A percentile compares a stretch with the other conserved stretches of the same genome.
phyloP scores from a whole-genome alignment of 1,284 basidiomycete genomes.

The Ceratobasidium papillatum region DNA sequence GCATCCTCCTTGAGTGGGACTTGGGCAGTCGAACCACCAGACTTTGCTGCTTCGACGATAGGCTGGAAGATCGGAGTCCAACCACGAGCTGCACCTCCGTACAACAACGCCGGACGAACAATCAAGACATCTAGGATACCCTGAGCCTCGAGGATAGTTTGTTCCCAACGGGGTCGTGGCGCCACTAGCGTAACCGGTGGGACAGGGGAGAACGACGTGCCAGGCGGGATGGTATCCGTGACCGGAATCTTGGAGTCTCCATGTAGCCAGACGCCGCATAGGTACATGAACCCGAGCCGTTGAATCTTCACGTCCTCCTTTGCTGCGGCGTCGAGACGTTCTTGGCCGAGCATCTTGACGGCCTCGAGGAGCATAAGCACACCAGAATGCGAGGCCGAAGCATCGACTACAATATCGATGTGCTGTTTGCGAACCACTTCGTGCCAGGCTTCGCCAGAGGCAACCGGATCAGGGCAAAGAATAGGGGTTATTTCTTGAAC shows the following conservation, averaged over 20 bases:
- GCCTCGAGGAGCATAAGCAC: not conserved
- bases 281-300: conserved; percentile 12
- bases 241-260: not conserved
- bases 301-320: not conserved
- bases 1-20: not conserved
- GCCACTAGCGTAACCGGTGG: not conserved
- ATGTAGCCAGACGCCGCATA: conserved; percentile 16
- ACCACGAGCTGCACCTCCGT: conserved; percentile 3
- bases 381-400: not conserved
- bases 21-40: not conserved
- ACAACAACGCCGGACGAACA: conserved; percentile 12
- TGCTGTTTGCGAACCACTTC: conserved; percentile 13
- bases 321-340: conserved; percentile 1
- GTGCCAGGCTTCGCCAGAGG: not conserved
- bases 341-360: conserved; percentile 12
- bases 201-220: not conserved
- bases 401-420: conserved; percentile 18
- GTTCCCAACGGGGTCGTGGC: not conserved
- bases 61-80: not conserved
- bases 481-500: conserved; percentile 16
- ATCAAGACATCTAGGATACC: conserved; percentile 27
- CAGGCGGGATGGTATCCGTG: not conserved
- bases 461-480: not conserved
- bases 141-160: not conserved
- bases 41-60: not conserved